Base-by-base conservation (phyloP, 352 stramenopile genomes). In the Globisporangium lucens region DNA sequence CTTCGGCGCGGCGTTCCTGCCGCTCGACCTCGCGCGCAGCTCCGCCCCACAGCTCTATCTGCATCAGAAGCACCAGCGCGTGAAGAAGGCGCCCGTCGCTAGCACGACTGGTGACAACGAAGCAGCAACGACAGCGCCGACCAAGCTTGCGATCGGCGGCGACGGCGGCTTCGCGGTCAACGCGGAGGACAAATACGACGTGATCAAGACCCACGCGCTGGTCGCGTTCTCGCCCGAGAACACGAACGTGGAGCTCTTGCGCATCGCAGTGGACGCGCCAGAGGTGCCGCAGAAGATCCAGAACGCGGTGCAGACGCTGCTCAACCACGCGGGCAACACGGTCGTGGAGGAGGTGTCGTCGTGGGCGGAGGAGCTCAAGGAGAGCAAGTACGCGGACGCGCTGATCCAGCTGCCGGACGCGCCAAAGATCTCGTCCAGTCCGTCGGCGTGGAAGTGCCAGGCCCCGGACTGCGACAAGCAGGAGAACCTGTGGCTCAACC, bases 401-500 rank as follows among this genome's bases (percentile, higher is more conserved):
- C 70, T 96, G 17, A 68, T 82, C 20, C 89, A 96, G 52, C 65
- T 95, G 0, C 72, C 81, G 30, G 75, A 78, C 30, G 69, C 87
- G 12, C 77, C 83, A 0, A 80, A 83, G 49, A 85, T 96, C 59
- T 81, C 85, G 52, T 89, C 87, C 0, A 91, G 91, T 65, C 85
- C 87, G 3, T 46, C 77, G 46, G 72, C 73, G 4, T 96, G 89
- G 80, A 93, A 90, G 61, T 98, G 92, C 71, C 79, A 91, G 69
- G 98, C 96, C 66, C 83, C 97, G 52, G 85, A 97, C 57, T 98
- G 88, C 72, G 97, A 98, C 55, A 97, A 98, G 72, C 96, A 89
- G 13, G 93, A 99, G 65, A 99, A 99, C 80, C 73, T 99, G 38
- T 99, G 98, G 98, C 76, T 99, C 27, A 99, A 99, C 77, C 80